Evolutionary conservation across 768 basidiomycete species (phyloP).

Genomic region (Neoboletus magnificus): DNA sequence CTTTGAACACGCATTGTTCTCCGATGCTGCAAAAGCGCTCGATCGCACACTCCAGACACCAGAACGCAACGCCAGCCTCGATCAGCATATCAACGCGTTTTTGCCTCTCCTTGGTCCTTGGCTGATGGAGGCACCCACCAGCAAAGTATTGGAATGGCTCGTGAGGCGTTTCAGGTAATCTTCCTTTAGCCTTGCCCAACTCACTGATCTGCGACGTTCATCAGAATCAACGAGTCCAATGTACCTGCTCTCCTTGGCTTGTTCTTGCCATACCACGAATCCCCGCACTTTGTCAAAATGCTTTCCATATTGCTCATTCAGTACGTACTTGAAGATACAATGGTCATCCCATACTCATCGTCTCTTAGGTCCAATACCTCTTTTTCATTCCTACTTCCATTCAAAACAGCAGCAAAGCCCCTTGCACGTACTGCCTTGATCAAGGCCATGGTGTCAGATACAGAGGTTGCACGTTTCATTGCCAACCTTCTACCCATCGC

Average conservation of each 20-base stretch:
- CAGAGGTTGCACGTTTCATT: constrained; percentile 71
- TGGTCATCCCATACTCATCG: constrained; percentile 10
- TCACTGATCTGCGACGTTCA: neutral
- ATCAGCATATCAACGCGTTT: constrained; percentile 58
- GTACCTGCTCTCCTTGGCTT: constrained; percentile 69
- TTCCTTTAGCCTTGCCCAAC: neutral
- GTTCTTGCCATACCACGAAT: constrained; percentile 94
- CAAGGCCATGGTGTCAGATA: constrained; percentile 69
- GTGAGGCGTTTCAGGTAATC: constrained; percentile 86
- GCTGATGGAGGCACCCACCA: constrained; percentile 75
- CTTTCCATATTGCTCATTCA: constrained; percentile 78
- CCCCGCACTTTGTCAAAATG: constrained; percentile 92
- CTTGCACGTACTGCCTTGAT: constrained; percentile 73
- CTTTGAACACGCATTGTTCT: constrained; percentile 75
- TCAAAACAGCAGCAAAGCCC: constrained; percentile 72
- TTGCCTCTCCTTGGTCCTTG: constrained; percentile 73
- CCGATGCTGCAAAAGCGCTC: constrained; percentile 64
- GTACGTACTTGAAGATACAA: too few species aligned
- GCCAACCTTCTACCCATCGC: constrained; percentile 59
- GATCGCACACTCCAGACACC: constrained; percentile 76
- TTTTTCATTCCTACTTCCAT: constrained; percentile 69
- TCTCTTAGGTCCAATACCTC: constrained; percentile 50
- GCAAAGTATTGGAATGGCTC: constrained; percentile 91
- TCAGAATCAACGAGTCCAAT: constrained; percentile 92
- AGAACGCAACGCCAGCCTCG: constrained; percentile 62